Evolutionary conservation across 371 early-diverging fungal genomes (phyloP).

Genomic region (Aphelidium insulamus): DNA sequence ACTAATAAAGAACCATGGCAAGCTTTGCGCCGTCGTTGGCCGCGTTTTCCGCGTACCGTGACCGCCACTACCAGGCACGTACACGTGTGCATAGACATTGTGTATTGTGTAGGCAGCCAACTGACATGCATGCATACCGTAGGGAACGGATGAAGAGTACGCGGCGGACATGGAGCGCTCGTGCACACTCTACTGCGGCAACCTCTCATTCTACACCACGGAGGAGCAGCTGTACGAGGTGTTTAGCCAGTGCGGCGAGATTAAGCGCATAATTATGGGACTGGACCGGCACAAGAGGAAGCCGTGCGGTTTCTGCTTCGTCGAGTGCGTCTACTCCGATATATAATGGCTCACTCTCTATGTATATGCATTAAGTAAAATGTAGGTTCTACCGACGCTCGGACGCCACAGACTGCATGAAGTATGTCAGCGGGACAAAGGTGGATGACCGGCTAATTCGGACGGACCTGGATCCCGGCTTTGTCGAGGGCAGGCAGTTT

Average conservation of each 20-base stretch:
- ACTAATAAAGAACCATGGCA: too few species aligned
- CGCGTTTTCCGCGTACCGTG: too few species aligned
- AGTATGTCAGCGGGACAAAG: slow-evolving; percentile 80
- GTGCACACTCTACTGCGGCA: slow-evolving; percentile 87
- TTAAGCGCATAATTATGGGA: slow-evolving; percentile 97
- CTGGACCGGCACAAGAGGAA: slow-evolving; percentile 78
- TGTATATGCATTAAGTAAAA: too few species aligned
- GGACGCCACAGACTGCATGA: slow-evolving; percentile 76
- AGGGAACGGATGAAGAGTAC: slow-evolving; percentile 1
- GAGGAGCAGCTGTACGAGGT: slow-evolving; percentile 96
- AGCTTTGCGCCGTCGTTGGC: too few species aligned
- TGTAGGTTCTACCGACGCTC: slow-evolving; percentile 62
- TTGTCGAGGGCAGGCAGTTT: slow-evolving; percentile 83
- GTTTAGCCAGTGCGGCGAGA: slow-evolving; percentile 86
- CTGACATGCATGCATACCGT: too few species aligned
- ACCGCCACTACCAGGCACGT: too few species aligned
- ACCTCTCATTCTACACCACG: slow-evolving; percentile 90
- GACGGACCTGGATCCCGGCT: slow-evolving; percentile 94
- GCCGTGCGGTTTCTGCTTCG: slow-evolving; percentile 98
- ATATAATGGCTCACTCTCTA: neutral
- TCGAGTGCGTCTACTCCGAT: slow-evolving; percentile 44
- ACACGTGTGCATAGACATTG: too few species aligned
- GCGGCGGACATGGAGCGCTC: slow-evolving; percentile 6
- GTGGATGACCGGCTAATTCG: slow-evolving; percentile 86
- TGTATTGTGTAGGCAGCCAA: too few species aligned